phyloP scores from a whole-genome alignment of 2,329 filamentous ascomycete species.

The Aspergillus costaricaensis region DNA sequence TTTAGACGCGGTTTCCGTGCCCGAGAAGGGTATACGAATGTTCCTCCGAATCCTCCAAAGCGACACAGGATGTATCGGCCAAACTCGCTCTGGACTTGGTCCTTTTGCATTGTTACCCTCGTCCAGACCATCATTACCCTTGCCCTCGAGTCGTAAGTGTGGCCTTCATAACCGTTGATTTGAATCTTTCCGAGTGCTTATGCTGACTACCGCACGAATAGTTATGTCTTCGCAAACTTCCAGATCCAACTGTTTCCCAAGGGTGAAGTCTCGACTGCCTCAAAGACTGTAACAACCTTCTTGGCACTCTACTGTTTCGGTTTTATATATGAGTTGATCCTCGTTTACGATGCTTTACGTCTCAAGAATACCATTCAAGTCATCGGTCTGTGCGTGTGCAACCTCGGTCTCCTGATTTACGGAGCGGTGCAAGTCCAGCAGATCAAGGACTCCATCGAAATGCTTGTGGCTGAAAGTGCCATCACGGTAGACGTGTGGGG shows the following conservation, averaged over 20 bases:
- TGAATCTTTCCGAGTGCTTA: not conserved
- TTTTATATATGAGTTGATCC: slow-evolving; percentile 84
- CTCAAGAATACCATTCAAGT: slow-evolving; percentile 98
- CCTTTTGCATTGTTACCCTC: slow-evolving; percentile 73
- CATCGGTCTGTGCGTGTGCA: slow-evolving; percentile 91
- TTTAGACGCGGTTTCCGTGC: slow-evolving; percentile 55
- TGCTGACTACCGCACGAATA: slow-evolving; percentile 39
- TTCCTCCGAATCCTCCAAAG: slow-evolving; percentile 33
- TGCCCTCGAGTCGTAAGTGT: slow-evolving; percentile 78
- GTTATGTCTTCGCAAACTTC: slow-evolving; percentile 88
- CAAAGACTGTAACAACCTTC: slow-evolving; percentile 83
- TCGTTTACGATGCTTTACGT: slow-evolving; percentile 90
- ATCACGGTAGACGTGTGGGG: slow-evolving; percentile 64
- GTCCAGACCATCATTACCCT: slow-evolving; percentile 79
- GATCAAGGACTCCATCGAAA: slow-evolving; percentile 70
- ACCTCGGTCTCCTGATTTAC: slow-evolving; percentile 87
- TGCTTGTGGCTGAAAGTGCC: slow-evolving; percentile 50
- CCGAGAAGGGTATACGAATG: slow-evolving; percentile 52
- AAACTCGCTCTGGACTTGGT: slow-evolving; percentile 83
- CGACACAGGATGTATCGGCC: slow-evolving; percentile 69
- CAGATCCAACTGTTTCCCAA: slow-evolving; percentile 58
- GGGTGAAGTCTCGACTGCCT: slow-evolving; percentile 44
- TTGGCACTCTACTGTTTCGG: slow-evolving; percentile 96
- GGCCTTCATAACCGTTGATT: not conserved
- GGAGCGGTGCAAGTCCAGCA: slow-evolving; percentile 91